phyloP scores from a whole-genome alignment of 2,329 filamentous ascomycete genomes.

The Didymella segeticola region DNA sequence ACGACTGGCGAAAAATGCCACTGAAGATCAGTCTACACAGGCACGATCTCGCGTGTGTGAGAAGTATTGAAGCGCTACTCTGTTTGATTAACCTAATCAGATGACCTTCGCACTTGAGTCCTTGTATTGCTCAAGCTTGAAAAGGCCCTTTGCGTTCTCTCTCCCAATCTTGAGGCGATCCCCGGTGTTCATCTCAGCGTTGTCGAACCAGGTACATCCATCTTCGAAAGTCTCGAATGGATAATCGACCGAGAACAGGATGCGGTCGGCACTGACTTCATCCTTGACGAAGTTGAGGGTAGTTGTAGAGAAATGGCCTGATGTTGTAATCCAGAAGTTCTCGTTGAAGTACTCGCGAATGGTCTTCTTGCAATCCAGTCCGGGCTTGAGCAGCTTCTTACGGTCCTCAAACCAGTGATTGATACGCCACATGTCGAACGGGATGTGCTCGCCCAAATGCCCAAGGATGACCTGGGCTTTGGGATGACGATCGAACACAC shows the following conservation, averaged over 20 bases:
- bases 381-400: conserved; percentile 45
- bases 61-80: no score
- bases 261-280: conserved; percentile 58
- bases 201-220: conserved; percentile 55
- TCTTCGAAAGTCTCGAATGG: conserved; percentile 53
- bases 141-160: conserved; percentile 56
- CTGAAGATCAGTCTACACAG: no score
- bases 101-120: conserved; percentile 29
- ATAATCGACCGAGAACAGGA: conserved; percentile 63
- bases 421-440: conserved; percentile 57
- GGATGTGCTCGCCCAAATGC: conserved; percentile 58
- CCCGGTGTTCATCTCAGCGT: conserved; percentile 46
- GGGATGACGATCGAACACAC: conserved; percentile 58
- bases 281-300: conserved; percentile 59
- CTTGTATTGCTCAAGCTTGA: conserved; percentile 36
- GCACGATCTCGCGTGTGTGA: no score
- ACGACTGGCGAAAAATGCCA: no score
- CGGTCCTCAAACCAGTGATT: conserved; percentile 59
- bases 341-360: conserved; percentile 61
- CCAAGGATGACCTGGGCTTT: conserved; percentile 57
- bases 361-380: conserved; percentile 54
- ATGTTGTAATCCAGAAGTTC: conserved; percentile 66
- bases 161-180: conserved; percentile 53
- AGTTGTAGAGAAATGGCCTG: conserved; percentile 62
- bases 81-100: conserved; percentile 1